Evolutionary conservation across 2,329 filamentous ascomycete species (phyloP), one percentile per base, ranked within the genome.

Genomic region (Pseudogymnoascus sp.): DNA sequence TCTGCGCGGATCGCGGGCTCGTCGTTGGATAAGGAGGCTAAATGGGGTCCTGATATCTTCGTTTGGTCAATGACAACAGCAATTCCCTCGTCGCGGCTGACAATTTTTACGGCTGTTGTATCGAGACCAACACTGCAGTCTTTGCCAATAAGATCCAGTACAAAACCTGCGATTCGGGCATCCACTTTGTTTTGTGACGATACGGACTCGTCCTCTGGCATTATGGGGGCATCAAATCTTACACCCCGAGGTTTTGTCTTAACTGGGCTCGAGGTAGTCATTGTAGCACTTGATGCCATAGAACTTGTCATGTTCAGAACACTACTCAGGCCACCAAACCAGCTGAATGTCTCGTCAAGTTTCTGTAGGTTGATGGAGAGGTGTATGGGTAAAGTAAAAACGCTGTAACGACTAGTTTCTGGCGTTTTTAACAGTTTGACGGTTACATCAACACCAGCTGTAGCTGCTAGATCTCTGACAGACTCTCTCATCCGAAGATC

Each of bases 321-420:
- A 65, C 91, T 90, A 71, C 92, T 96, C 41, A 99, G 76, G 0
- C 94, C 94, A 34, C 94, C 94, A 72, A 96, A 92, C 79, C 89
- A 90, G 60, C 84, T 83, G 62, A 97, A 84, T 0, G 89, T 89
- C 67, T 96, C 91, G 66, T 97, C 94, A 19, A 97, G 75, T 60
- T 83, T 82, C 64, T 87, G 85, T 13, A 96, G 75, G 69, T 97
- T 89, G 38, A 97, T 74, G 60, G 85, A 82, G 8, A 96, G 71
- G 61, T 86, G 82, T 1, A 96, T 72, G 5, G 92, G 90, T 8
- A 95, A 77, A 0, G 91, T 95, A 58, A 84, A 82, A 12, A 96
- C 71, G 30, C 88, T 83, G 13, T 88, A 79, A 60, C 75, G 76
- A 12, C 74, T 78, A 4, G 71, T 72, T 1, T 76, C 74, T 1